Evolutionary conservation across 1,139 yeast genomes (phyloP).

Genomic region (Scheffersomyces insectosa): DNA sequence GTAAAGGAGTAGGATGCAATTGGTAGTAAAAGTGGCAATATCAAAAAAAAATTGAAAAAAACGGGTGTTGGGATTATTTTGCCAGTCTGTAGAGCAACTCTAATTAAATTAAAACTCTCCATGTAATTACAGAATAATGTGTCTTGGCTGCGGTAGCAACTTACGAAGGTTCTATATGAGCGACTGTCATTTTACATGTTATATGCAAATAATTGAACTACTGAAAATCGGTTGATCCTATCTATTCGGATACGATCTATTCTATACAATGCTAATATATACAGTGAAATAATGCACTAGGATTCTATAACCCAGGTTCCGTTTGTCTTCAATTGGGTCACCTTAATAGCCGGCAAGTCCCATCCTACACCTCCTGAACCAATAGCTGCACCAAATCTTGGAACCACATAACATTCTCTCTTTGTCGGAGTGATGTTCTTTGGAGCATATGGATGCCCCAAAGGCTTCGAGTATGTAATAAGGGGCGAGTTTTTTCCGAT

Average conservation of each 20-base stretch:
- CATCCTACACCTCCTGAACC: slow-evolving; percentile 89
- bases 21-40: too few species aligned
- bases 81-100: too few species aligned
- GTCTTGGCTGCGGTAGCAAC: too few species aligned
- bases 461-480: slow-evolving; percentile 83
- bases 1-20: too few species aligned
- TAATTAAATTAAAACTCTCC: too few species aligned
- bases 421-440: slow-evolving; percentile 60
- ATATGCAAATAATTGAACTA: too few species aligned
- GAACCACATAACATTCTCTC: slow-evolving; percentile 87
- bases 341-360: slow-evolving; percentile 87
- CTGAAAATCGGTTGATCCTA: too few species aligned
- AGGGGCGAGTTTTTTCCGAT: slow-evolving; percentile 73
- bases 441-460: slow-evolving; percentile 89
- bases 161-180: too few species aligned
- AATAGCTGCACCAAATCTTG: slow-evolving; percentile 81
- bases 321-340: slow-evolving; percentile 60
- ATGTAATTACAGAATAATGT: too few species aligned
- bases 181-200: too few species aligned
- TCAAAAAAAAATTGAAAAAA: too few species aligned
- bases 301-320: slow-evolving; percentile 60
- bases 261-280: neutral
- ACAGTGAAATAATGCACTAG: neutral
- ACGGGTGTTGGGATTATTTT: too few species aligned
- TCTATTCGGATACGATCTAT: neutral